Conservation (phyloP, 169 alveolate species). For the Eimeria praecox region DNA sequence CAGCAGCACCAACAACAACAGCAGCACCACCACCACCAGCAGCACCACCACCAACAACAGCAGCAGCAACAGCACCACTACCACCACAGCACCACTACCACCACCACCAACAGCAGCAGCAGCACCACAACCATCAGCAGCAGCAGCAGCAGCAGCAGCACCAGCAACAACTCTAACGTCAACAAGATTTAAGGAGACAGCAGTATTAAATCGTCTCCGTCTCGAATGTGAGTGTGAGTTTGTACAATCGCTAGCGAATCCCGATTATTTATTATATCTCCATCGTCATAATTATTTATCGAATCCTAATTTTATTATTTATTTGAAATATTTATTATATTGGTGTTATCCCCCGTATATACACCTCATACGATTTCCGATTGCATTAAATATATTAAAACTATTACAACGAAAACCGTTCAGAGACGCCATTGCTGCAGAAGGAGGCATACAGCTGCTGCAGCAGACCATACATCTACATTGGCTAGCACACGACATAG, state of each 20-base stretch:
- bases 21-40: too few relatives aligned
- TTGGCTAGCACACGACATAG: slow-evolving; percentile 68
- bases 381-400: slow-evolving; percentile 63
- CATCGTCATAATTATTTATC: slow-evolving; percentile 41
- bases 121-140: slow-evolving; percentile 27
- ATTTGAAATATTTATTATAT: slow-evolving; percentile 69
- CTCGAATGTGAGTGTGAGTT: slow-evolving; percentile 81
- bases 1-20: not conserved
- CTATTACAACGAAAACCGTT: slow-evolving; percentile 36
- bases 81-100: not conserved
- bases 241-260: slow-evolving; percentile 80
- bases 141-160: slow-evolving; percentile 1
- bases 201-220: slow-evolving; percentile 60
- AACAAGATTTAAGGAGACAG: slow-evolving; percentile 54
- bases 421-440: slow-evolving; percentile 22
- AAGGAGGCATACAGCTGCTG: slow-evolving; percentile 56
- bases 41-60: not conserved
- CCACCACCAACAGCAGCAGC: not conserved
- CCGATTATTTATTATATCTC: slow-evolving; percentile 55
- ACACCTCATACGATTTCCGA: slow-evolving; percentile 71
- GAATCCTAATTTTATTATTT: slow-evolving; percentile 39
- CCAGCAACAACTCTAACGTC: slow-evolving; percentile 25
- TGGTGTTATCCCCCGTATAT: slow-evolving; percentile 78
- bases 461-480: slow-evolving; percentile 55
- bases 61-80: not conserved